Evolutionary conservation across 495 filamentous ascomycete genomes (phyloP).

Genomic region (Neurospora sp.): DNA sequence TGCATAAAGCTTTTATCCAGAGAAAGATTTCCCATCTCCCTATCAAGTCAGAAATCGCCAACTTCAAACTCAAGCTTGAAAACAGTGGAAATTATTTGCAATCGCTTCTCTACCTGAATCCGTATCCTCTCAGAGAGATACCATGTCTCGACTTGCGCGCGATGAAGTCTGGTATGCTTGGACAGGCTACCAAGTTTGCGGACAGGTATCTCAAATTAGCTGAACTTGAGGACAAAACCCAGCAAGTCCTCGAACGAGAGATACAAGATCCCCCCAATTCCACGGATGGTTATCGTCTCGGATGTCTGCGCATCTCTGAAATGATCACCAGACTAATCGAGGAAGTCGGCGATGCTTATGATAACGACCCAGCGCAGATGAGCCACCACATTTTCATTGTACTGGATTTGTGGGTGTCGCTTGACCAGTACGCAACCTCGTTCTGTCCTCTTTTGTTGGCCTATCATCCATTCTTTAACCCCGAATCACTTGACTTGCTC

Average conservation of each 20-base stretch:
- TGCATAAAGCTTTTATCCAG: slow-evolving; percentile 18
- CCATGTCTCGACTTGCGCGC: background rate
- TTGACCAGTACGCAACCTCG: slow-evolving; percentile 26
- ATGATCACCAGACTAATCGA: slow-evolving; percentile 29
- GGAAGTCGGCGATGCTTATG: slow-evolving; percentile 28
- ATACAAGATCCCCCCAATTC: background rate
- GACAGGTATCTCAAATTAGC: background rate
- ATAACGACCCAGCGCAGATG: slow-evolving; percentile 33
- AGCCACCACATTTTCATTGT: slow-evolving; percentile 32
- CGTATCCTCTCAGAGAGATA: background rate
- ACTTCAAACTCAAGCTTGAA: slow-evolving; percentile 29
- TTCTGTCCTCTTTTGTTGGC: slow-evolving; percentile 25
- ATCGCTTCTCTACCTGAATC: background rate
- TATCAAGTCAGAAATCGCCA: slow-evolving; percentile 15
- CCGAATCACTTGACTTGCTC: slow-evolving; percentile 41
- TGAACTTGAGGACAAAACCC: background rate
- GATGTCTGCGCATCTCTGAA: slow-evolving; percentile 15
- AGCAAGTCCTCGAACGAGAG: background rate
- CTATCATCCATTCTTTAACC: slow-evolving; percentile 29
- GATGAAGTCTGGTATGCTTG: background rate
- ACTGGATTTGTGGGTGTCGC: slow-evolving; percentile 33
- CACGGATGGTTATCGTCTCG: background rate
- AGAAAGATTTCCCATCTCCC: slow-evolving; percentile 31
- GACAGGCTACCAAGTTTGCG: background rate
- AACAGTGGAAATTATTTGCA: slow-evolving; percentile 35